These are phyloP conservation scores for Wickerhamomyces xylosicus DNA, from an alignment of 805 yeast species.

Conservation along the genomic window DNA sequence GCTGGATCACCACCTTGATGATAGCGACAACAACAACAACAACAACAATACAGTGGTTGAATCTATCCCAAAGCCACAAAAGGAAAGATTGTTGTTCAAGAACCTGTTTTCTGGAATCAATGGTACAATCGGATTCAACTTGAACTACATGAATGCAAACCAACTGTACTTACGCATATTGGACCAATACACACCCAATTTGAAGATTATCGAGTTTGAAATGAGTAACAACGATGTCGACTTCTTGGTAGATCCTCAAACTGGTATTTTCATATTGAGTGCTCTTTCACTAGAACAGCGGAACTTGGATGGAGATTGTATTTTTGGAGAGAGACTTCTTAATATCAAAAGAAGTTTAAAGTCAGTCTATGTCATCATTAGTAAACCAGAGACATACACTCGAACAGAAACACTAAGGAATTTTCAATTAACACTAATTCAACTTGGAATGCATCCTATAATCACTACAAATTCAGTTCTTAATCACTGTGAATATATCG, in stretches of 20 bases:
- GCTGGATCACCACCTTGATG: no score
- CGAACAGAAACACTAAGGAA: neutral
- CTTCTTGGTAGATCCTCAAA: neutral
- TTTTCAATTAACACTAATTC: neutral
- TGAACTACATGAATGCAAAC: neutral
- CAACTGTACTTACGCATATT: neutral
- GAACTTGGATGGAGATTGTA: neutral
- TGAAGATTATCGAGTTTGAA: neutral
- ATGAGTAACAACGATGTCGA: neutral
- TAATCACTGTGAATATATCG: neutral
- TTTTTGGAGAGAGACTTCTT: neutral
- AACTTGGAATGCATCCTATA: neutral
- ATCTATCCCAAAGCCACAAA: no score
- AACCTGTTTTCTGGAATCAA: neutral
- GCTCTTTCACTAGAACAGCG: neutral
- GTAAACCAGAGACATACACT: neutral
- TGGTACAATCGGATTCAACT: neutral
- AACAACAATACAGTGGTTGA: no score
- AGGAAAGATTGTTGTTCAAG: no score
- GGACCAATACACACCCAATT: neutral
- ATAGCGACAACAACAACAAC: no score
- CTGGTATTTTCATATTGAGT: neutral
- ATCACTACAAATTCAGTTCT: neutral
- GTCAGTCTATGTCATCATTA: no score
- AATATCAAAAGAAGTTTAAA: neutral